Evolutionary conservation across 2,329 filamentous ascomycete genomes (phyloP), one percentile per base, ranked within the genome.

Genomic region (Venturia carpophila): DNA sequence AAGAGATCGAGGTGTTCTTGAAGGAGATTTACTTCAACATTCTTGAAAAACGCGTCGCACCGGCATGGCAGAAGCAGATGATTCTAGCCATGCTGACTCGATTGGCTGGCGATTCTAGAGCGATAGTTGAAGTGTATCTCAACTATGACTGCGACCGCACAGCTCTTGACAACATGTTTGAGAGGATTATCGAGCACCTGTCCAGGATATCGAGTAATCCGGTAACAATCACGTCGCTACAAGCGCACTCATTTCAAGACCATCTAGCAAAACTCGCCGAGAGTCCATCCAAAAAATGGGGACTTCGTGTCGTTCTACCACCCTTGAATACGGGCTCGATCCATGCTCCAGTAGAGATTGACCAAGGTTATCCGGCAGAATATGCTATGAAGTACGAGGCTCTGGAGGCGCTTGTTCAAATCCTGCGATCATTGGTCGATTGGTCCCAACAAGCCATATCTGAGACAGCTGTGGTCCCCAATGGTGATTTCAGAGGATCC

Each of bases 131-230:
- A 76, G 88, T 92, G 17, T 99, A 99, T 75, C 84, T 99, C 68
- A 99, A 99, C 76, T 99, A 99, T 73, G 94, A 99, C 74, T 99
- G 94, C 77, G 95, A 97, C 72, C 84, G 93, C 67, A 92, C 91
- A 49, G 86, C 87, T 11, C 85, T 97, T 67, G 93, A 97, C 77
- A 99, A 99, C 75, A 94, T 97, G 76, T 99, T 96, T 75, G 94
- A 99, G 76, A 81, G 84, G 70, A 87, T 97, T 64, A 92, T 99
- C 62, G 95, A 99, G 74, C 92, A 97, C 75, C 79, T 99, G 21
- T 94, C 93, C 41, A 89, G 88, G 70, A 89, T 96, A 70, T 90
- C 92, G 1, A 94, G 89, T 64, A 83, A 87, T 11, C 87, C 92
- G 0, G 87, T 96, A 5, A 75, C 86, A 11, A 85, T 96, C 39